Conservation (phyloP, 345 rosid genomes). For the Gossypium raimondii region DNA sequence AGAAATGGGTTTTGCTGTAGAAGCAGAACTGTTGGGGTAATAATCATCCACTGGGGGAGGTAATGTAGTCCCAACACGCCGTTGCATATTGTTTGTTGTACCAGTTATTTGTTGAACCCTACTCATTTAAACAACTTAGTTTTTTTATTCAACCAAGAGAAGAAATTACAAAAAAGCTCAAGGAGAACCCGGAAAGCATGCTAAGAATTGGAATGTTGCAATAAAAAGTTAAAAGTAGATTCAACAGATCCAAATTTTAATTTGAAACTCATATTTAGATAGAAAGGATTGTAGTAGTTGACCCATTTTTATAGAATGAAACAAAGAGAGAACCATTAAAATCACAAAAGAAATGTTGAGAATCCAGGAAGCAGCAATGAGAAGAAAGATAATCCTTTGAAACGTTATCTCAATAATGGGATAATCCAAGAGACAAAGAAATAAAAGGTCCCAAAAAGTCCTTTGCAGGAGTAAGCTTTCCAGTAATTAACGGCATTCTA, state of each 20-base stretch:
- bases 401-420: neutral
- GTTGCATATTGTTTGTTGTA: slow-evolving; percentile 43
- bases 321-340: neutral
- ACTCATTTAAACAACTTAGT: slow-evolving; percentile 43
- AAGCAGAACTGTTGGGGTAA: slow-evolving; percentile 34
- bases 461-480: neutral
- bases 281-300: neutral
- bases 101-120: slow-evolving; percentile 85
- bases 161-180: slow-evolving; percentile 5
- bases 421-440: neutral
- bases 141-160: slow-evolving; percentile 16
- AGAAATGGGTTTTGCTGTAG: slow-evolving; percentile 43
- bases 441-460: neutral
- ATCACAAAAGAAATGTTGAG: neutral
- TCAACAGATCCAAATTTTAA: neutral
- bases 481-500: neutral
- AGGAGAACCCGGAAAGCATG: neutral
- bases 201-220: neutral
- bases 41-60: slow-evolving; percentile 81
- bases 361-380: neutral
- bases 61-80: slow-evolving; percentile 57
- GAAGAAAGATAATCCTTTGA: neutral
- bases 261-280: neutral
- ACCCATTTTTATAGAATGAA: neutral
- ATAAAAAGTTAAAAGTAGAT: neutral